A percentile compares a stretch with the other conserved stretches of the same genome.
Evolutionary conservation across 2,329 filamentous ascomycete species (phyloP).

Genomic region (Phyllachora maydis): DNA sequence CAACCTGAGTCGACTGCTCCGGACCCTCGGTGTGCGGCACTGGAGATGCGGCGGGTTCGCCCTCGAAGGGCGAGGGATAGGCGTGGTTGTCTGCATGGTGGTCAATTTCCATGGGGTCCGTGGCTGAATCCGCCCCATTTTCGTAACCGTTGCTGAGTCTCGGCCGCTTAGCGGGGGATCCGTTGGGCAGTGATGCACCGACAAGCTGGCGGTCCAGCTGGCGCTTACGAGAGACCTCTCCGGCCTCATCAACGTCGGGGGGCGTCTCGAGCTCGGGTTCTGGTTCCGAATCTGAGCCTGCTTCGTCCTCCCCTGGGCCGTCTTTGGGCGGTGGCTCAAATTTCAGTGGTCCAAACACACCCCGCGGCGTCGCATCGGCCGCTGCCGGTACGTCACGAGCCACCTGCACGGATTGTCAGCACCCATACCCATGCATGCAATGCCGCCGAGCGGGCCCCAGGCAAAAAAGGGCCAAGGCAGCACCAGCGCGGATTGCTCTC

Average conservation of each 20-base stretch:
- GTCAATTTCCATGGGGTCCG: slow-evolving; percentile 41
- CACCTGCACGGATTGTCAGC: slow-evolving; percentile 25
- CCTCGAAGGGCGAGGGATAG: slow-evolving; percentile 43
- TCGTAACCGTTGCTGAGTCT: slow-evolving; percentile 42
- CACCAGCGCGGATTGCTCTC: slow-evolving; percentile 3
- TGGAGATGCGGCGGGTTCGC: slow-evolving; percentile 30
- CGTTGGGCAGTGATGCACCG: slow-evolving; percentile 24
- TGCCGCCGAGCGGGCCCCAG: no score
- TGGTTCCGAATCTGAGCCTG: slow-evolving; percentile 11
- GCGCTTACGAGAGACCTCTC: slow-evolving; percentile 28
- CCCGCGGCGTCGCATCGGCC: slow-evolving; percentile 24
- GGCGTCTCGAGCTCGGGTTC: slow-evolving; percentile 9
- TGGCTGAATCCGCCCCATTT: slow-evolving; percentile 27
- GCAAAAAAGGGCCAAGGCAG: slow-evolving; percentile 5
- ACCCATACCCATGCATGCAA: no score
- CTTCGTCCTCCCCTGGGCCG: slow-evolving; percentile 12
- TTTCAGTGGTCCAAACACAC: slow-evolving; percentile 35
- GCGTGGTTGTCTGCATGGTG: slow-evolving; percentile 30
- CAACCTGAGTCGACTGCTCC: slow-evolving; percentile 42
- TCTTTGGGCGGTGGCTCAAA: slow-evolving; percentile 19
- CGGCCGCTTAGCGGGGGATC: slow-evolving; percentile 35
- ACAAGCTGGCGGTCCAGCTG: slow-evolving; percentile 22
- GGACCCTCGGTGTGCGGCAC: slow-evolving; percentile 36
- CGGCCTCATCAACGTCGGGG: no score
- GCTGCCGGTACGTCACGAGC: slow-evolving; percentile 23